Evolutionary conservation across 495 filamentous ascomycete species (phyloP), one percentile per base, ranked within the genome.

Genomic region (Acidiella bohemica): DNA sequence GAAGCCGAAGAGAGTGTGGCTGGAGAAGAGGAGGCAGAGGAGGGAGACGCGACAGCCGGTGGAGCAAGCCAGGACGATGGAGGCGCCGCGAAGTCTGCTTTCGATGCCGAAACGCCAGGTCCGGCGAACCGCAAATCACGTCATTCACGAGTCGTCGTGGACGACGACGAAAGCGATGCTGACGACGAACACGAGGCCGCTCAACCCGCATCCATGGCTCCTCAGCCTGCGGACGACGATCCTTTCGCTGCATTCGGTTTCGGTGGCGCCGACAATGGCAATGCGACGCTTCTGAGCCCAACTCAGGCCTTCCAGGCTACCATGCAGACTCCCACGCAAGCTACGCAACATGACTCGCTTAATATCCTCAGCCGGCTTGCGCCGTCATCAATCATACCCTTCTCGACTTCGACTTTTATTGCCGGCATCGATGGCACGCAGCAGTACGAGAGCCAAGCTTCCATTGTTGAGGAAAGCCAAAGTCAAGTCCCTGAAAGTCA

Each of bases 271-370:
- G 42, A 18, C 29, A 41, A 18, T 22, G 12, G 41, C 11, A 24
- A 25, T 19, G 28, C 41, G n/a, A 34, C 41, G 18, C 39, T 51
- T 7, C n/a, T 93, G 41, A 82, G 85, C 29, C 67, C 93, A 35
- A 93, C 85, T 4, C 87, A 95, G 56, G 83, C 84, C 37, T 95
- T 93, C 57, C 80, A 81, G n/a, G 84, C 82, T 19, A 95, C 87
- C 1, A 78, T 95, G 71, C 48, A 47, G 81, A 77, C 34, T 73
- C 54, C 30, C 39, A 54, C 35, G n/a, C 36, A 39, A 34, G 20
- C 40, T 13, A 54, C 28, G 17, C 40, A 42, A 52, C 22, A 66
- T 35, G 68, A 66, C 31, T 65, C 67, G 14, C 40, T 74, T 21
- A 63, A 64, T 12, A 69, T 78, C 25, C 45, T 73, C 2, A 59